Evolutionary conservation across 2,329 filamentous ascomycete species (phyloP), one percentile per base, ranked within the genome.

Genomic region (Hypomyces perniciosus): DNA sequence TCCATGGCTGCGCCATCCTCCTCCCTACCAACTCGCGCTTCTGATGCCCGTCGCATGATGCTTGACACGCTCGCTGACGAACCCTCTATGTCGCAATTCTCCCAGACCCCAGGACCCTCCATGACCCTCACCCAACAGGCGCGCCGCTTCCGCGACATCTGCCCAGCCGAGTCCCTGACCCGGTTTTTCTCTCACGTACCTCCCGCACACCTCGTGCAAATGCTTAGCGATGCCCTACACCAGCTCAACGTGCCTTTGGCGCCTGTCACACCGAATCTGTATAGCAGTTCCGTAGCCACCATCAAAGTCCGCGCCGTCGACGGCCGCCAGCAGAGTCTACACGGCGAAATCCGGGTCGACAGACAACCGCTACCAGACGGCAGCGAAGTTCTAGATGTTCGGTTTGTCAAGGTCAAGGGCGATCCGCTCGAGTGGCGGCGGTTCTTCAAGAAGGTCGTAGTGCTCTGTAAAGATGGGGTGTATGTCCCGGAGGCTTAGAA

Each of bases 341-440:
- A 85, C 62, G 89, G 90, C 9, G 85, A 87, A 62, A 83, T 95
- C 42, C 73, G 88, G 9, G 74, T 93, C 6, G 86, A 92, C 63
- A 80, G 73, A 68, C 81, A 81, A 63, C 65, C 69, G 39, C 76
- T 85, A 56, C 79, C 72, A 1, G 74, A 76, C 48, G 72, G 72
- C 8, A 71, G 70, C 57, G 85, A 87, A 54, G 69, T 92, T 31
- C 77, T 91, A 27, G 91, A 96, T 67, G 88, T 96, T 29, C 80
- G 90, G 46, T 97, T 99, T 65, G 81, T 95, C 58, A 99, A 99
- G 72, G 79, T 88, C 48, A 96, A 96, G 72, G 93, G 93, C 5
- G 93, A 99, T 72, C 93, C 93, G 5, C 72, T 99, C 45, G 92
- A 97, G 72, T 99, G 95, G 93, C 81, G 93, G 54, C 77, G 93